These are phyloP conservation scores for Erythrophleum fordii DNA, from an alignment of 306 rosid genomes.

Conservation along the genomic window DNA sequence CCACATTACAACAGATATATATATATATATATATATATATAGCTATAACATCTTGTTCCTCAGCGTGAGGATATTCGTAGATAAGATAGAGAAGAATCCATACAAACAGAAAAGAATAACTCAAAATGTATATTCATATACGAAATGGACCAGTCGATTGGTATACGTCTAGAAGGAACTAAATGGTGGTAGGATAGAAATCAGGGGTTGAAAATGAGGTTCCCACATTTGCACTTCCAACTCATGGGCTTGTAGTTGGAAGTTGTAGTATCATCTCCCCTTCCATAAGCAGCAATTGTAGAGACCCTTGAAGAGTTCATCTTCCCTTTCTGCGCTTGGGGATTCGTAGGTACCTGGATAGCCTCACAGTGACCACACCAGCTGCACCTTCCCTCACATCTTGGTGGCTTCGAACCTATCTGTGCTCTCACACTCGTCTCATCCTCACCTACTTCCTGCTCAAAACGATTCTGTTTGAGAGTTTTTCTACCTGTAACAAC, in stretches of 20 bases:
- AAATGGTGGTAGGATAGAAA: not conserved
- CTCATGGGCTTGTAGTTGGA: conserved; percentile 95
- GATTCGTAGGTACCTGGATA: conserved; percentile 62
- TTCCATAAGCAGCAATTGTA: conserved; percentile 52
- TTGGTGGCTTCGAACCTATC: conserved; percentile 91
- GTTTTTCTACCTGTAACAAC: conserved; percentile 64
- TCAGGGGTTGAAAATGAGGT: conserved; percentile 81
- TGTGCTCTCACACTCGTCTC: conserved; percentile 55
- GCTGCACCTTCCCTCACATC: conserved; percentile 79
- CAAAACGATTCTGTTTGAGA: conserved; percentile 40
- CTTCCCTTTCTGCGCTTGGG: conserved; percentile 49
- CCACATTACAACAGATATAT: not conserved
- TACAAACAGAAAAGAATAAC: conserved; percentile 1
- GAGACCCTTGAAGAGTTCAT: conserved; percentile 47
- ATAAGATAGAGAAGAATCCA: not conserved
- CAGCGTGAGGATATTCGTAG: not conserved
- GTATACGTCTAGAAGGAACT: conserved; percentile 13
- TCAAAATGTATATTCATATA: conserved; percentile 40
- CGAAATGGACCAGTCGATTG: conserved; percentile 38
- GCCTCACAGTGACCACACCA: conserved; percentile 76
- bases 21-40: conserved; percentile 19
- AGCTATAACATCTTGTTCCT: not conserved
- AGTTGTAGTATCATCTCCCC: conserved; percentile 51
- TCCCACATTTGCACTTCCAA: conserved; percentile 98
- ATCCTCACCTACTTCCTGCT: conserved; percentile 55